A percentile compares a stretch with the other conserved stretches of the same genome.
These are phyloP conservation scores for Papilionanthe hybrid DNA, from an alignment of 116 monocot species.

Conservation along the genomic window DNA sequence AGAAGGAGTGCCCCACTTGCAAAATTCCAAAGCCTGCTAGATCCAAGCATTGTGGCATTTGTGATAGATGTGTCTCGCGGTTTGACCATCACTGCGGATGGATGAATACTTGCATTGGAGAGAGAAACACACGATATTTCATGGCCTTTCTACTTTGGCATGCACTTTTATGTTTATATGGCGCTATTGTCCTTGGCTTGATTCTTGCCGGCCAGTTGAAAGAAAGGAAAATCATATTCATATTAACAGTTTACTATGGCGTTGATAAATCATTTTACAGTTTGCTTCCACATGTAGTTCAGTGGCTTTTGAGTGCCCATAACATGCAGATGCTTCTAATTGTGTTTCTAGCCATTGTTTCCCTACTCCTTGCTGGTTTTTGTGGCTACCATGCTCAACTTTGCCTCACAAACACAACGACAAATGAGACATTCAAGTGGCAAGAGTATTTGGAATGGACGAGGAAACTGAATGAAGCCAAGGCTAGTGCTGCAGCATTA, in stretches of 20 bases:
- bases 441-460: conserved; percentile 90
- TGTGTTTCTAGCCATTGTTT: conserved; percentile 58
- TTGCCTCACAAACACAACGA: conserved; percentile 91
- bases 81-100: conserved; percentile 99
- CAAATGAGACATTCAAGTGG: conserved; percentile 99
- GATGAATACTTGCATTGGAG: conserved; percentile 99
- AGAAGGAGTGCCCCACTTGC: conserved; percentile 86
- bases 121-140: conserved; percentile 88
- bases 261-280: conserved; percentile 64
- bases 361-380: conserved; percentile 72
- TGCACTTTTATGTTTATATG: conserved; percentile 74
- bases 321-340: conserved; percentile 83
- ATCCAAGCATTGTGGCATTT: conserved; percentile 91
- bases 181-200: conserved; percentile 51
- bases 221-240: conserved; percentile 68
- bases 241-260: conserved; percentile 92
- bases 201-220: conserved; percentile 76
- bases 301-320: conserved; percentile 75
- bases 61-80: conserved; percentile 85
- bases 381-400: conserved; percentile 88
- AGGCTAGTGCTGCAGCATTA: conserved; percentile 60
- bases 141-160: conserved; percentile 93
- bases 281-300: conserved; percentile 77
- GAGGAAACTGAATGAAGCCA: conserved; percentile 79
- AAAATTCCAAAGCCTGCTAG: conserved; percentile 91